phyloP scores from a whole-genome alignment of 805 yeast genomes.

The Wickerhamomyces xylosicus region DNA sequence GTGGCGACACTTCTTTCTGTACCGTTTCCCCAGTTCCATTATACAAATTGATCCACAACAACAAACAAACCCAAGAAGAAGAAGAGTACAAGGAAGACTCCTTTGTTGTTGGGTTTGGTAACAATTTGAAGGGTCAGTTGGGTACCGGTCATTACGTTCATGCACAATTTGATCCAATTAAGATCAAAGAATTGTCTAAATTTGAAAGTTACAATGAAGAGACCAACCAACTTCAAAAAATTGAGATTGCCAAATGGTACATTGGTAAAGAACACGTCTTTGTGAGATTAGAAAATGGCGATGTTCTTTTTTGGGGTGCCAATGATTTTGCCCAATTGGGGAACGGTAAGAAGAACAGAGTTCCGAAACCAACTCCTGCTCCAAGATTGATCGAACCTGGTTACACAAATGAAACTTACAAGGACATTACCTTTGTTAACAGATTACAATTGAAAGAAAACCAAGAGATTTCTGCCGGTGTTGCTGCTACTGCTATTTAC shows the following conservation, averaged over 20 bases:
- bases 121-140: conserved; percentile 76
- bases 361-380: conserved; percentile 39
- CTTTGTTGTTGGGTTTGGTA: conserved; percentile 59
- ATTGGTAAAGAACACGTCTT: conserved; percentile 60
- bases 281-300: conserved; percentile 49
- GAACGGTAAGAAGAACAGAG: conserved; percentile 60
- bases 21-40: conserved; percentile 24
- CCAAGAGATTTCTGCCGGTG: conserved; percentile 57
- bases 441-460: conserved; percentile 39
- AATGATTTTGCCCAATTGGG: conserved; percentile 81
- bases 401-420: conserved; percentile 19
- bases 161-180: conserved; percentile 57
- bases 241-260: conserved; percentile 41
- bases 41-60: conserved; percentile 19
- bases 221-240: conserved; percentile 27
- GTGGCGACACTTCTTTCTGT: conserved; percentile 55
- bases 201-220: conserved; percentile 47
- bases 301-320: conserved; percentile 74
- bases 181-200: conserved; percentile 29
- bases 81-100: conserved; percentile 19
- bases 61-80: conserved; percentile 13
- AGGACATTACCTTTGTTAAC: conserved; percentile 26
- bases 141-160: conserved; percentile 74
- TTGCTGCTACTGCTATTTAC: conserved; percentile 49
- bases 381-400: conserved; percentile 53